phyloP scores from a whole-genome alignment of 495 filamentous ascomycete species.

The Hyaloscypha bicolor region DNA sequence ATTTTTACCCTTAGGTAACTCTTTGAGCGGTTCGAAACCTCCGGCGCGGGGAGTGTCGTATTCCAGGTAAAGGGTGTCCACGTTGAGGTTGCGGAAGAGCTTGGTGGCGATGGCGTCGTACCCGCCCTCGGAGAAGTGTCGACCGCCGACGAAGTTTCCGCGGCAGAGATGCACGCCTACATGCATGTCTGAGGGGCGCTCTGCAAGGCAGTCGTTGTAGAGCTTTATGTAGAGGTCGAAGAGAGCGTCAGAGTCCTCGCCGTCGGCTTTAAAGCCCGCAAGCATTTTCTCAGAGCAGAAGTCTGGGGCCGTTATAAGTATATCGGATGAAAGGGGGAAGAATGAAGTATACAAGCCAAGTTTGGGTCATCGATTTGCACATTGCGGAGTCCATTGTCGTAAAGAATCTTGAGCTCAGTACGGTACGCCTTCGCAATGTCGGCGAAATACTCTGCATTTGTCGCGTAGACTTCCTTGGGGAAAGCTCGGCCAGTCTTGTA shows the following conservation, averaged over 20 bases:
- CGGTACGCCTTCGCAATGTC: slow-evolving; percentile 77
- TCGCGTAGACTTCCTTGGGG: slow-evolving; percentile 62
- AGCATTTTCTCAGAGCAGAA: slow-evolving; percentile 81
- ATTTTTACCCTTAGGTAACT: slow-evolving; percentile 71
- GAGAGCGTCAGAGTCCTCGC: slow-evolving; percentile 62
- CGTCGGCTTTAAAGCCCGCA: slow-evolving; percentile 62
- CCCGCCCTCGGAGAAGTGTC: slow-evolving; percentile 80
- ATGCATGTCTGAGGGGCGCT: slow-evolving; percentile 68
- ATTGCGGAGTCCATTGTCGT: slow-evolving; percentile 69
- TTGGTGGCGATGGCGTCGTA: slow-evolving; percentile 81
- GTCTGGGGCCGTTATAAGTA: slow-evolving; percentile 43
- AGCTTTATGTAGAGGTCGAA: slow-evolving; percentile 75
- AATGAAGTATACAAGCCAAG: slow-evolving; percentile 62
- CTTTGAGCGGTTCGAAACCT: slow-evolving; percentile 76
- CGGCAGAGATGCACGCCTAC: slow-evolving; percentile 79
- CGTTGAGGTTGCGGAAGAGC: slow-evolving; percentile 74
- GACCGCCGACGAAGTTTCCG: slow-evolving; percentile 67
- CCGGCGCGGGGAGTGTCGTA: slow-evolving; percentile 78
- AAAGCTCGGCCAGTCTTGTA: slow-evolving; percentile 73
- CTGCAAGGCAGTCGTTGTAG: slow-evolving; percentile 73
- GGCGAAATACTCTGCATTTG: slow-evolving; percentile 70
- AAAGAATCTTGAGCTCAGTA: slow-evolving; percentile 65
- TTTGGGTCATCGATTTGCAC: slow-evolving; percentile 79
- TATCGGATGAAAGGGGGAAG: not conserved
- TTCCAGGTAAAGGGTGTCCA: slow-evolving; percentile 78